Evolutionary conservation across 2,329 filamentous ascomycete genomes (phyloP).

Genomic region (Hymenoscyphus linearis): DNA sequence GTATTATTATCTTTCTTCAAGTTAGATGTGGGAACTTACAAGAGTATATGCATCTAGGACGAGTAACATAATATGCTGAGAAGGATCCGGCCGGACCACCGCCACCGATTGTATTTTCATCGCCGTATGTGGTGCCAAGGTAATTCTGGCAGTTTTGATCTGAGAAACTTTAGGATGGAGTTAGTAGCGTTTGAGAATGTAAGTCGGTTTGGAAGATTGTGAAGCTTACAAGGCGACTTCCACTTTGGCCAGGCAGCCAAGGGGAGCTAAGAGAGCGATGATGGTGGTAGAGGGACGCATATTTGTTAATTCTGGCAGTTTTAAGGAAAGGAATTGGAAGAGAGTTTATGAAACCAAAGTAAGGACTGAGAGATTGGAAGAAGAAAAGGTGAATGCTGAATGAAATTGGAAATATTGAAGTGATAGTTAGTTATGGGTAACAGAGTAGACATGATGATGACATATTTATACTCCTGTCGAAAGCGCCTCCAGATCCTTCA

Average conservation of each 20-base stretch:
- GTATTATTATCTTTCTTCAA: too few relatives aligned
- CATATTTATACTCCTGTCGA: too few relatives aligned
- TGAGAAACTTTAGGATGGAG: background rate
- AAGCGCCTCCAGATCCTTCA: too few relatives aligned
- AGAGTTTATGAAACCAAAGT: too few relatives aligned
- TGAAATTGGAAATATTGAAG: too few relatives aligned
- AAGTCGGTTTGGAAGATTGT: background rate
- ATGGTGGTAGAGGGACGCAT: background rate
- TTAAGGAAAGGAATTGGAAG: too few relatives aligned
- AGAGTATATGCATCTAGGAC: background rate
- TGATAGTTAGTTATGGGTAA: too few relatives aligned
- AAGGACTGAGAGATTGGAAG: too few relatives aligned
- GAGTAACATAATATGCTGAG: background rate
- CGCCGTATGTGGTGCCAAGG: background rate
- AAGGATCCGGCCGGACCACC: background rate
- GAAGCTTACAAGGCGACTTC: background rate
- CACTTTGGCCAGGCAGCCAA: background rate
- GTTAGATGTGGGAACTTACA: background rate
- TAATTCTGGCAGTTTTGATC: background rate
- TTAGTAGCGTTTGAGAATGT: background rate
- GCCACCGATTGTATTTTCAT: background rate
- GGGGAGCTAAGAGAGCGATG: background rate
- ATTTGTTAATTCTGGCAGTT: background rate
- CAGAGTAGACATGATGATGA: too few relatives aligned
- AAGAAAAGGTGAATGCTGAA: too few relatives aligned